Conservation (phyloP, 192 early-diverging fungal species). For the Mycoemilia scoparia region DNA sequence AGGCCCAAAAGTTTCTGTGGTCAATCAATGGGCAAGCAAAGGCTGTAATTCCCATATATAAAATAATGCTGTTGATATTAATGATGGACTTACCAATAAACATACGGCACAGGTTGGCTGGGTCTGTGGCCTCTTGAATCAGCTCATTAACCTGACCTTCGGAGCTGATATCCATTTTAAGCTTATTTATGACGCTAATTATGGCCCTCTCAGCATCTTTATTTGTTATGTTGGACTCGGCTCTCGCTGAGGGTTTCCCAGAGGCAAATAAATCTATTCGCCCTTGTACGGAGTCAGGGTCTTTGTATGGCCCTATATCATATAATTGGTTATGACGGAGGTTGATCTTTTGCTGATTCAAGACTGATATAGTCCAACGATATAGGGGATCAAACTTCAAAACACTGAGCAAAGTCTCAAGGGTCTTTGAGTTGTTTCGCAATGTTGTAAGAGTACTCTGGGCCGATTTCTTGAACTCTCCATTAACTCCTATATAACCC, state of each 20-base stretch:
- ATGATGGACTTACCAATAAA: no score
- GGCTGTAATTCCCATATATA: no score
- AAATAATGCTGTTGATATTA: no score
- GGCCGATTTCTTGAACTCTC: constrained; percentile 57
- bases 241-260: constrained; percentile 2
- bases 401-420: constrained; percentile 79
- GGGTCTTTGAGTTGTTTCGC: constrained; percentile 56
- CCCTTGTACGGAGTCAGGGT: neutral
- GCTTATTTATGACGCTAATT: constrained; percentile 38
- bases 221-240: constrained; percentile 22
- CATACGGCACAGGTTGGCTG: constrained; percentile 36
- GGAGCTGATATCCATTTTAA: constrained; percentile 35
- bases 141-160: constrained; percentile 60
- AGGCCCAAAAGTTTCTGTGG: no score
- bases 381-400: constrained; percentile 86
- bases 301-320: constrained; percentile 3
- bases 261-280: neutral
- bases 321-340: constrained; percentile 10
- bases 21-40: no score
- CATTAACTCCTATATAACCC: constrained; percentile 64
- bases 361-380: constrained; percentile 36
- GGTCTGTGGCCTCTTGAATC: constrained; percentile 43
- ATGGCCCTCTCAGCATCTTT: constrained; percentile 52
- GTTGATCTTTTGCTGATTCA: constrained; percentile 22
- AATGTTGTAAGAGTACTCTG: constrained; percentile 63